Percentiles rank a stretch among this genome's conserved stretches.
phyloP scores from a whole-genome alignment of 2,329 filamentous ascomycete genomes.

The Sporothrix variecibatus region DNA sequence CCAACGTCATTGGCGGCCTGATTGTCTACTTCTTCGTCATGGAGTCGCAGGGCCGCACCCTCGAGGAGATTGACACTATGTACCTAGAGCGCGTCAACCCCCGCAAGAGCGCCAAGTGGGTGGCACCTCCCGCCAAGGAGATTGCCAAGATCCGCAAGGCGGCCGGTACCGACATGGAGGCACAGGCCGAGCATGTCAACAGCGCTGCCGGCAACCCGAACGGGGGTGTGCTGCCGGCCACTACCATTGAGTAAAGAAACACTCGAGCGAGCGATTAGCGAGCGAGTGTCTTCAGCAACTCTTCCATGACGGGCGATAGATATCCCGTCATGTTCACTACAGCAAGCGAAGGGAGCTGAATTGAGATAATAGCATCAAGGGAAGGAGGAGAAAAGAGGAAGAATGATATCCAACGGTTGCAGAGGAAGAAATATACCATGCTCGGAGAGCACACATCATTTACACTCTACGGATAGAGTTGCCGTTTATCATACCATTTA shows the following conservation, averaged over 20 bases:
- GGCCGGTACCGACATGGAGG: conserved; percentile 24
- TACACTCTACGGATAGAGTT: neutral
- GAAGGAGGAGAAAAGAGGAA: neutral
- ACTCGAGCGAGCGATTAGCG: neutral
- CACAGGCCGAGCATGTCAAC: conserved; percentile 19
- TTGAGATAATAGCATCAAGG: neutral
- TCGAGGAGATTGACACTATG: conserved; percentile 73
- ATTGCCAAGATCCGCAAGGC: conserved; percentile 28
- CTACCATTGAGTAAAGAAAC: neutral
- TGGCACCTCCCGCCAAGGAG: conserved; percentile 23
- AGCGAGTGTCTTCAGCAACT: neutral
- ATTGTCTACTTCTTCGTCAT: conserved; percentile 79
- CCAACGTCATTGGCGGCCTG: conserved; percentile 68
- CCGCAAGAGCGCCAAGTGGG: conserved; percentile 38
- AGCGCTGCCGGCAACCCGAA: neutral
- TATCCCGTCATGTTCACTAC: neutral
- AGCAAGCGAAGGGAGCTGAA: neutral
- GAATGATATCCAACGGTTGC: neutral
- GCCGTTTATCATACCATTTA: neutral
- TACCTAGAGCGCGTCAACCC: conserved; percentile 47
- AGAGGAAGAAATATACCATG: neutral
- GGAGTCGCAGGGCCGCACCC: conserved; percentile 80
- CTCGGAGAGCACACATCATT: neutral
- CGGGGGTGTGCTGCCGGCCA: neutral
- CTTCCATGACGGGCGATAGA: neutral